Base-by-base conservation (phyloP, 2,329 filamentous ascomycete genomes). In the Lachnellula willkommii region DNA sequence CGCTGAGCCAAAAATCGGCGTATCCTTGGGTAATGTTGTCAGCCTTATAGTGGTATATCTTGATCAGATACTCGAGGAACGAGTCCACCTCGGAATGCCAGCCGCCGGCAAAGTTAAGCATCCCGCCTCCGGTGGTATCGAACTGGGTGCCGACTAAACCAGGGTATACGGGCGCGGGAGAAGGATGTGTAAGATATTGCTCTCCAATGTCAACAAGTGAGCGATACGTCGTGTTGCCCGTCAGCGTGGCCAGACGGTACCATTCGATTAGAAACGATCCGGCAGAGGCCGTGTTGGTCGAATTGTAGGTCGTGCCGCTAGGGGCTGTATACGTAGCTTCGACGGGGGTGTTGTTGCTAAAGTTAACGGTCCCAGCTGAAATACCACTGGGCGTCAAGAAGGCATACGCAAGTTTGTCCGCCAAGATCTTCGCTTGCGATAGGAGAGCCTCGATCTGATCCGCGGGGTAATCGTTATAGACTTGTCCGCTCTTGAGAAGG, bases 61-160 rank as follows among this genome's bases (percentile, higher is more conserved):
- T 95, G 71, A 94, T 85, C 40, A 94, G 79, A 66, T 94, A 94
- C 72, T 94, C 89, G 73, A 93, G 93, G 73, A 85, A 93, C 36
- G 83, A 88, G 70, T 93, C 89, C 14, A 80, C 80, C 9, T 86
- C 85, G 51, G 85, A 88, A 36, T 81, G 80, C 89, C 89, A 94
- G 50, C 88, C 86, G 53, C 90, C 89, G 1, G 64, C 66, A 28
- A 77, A 78, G 66, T 91, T 81, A 8, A 79, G 62, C 63, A 94
- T 91, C 9, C 74, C 63, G 15, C 89, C 89, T 4, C 79, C 82
- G 1, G 73, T 65, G 55, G 89, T 78, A 62, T 82, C 76, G 50
- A 94, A 78, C 43, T 79, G 71, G 45, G 78, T 82, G 4, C 90
- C 89, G 1, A 91, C 72, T 14, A 94, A 74, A 2, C 89, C 89